Evolutionary conservation across 139 green algal genomes (phyloP).

Genomic region (Chlamydomonas urium): DNA sequence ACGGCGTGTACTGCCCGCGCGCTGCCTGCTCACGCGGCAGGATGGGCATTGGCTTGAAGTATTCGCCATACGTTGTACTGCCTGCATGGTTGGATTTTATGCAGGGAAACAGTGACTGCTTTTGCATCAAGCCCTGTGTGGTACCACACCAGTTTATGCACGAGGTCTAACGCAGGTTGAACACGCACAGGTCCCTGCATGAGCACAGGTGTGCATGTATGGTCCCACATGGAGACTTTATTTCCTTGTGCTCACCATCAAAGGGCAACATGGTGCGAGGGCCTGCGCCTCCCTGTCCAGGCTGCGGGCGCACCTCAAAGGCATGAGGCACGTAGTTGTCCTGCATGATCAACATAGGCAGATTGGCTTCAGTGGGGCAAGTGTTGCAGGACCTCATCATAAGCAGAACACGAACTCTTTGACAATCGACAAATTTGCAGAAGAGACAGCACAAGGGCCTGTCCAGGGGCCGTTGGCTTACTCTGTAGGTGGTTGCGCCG

Average conservation of each 20-base stretch:
- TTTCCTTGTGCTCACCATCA: conserved; percentile 15
- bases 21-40: not conserved
- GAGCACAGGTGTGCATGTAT: not conserved
- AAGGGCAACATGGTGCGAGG: conserved; percentile 20
- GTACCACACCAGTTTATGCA: not conserved
- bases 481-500: conserved; percentile 32
- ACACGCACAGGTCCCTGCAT: not conserved
- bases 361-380: not conserved
- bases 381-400: not conserved
- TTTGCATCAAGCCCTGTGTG: not conserved
- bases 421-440: not conserved
- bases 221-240: not conserved
- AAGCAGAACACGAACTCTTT: not conserved
- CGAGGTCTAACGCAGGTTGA: not conserved
- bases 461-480: not conserved
- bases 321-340: conserved; percentile 24
- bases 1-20: not conserved
- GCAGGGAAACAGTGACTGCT: not conserved
- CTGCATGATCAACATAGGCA: not conserved
- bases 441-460: not conserved
- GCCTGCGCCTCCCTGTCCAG: too few species aligned
- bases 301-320: conserved; percentile 18
- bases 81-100: conserved; percentile 6
- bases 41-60: conserved; percentile 26
- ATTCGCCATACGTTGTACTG: conserved; percentile 24